A percentile compares a stretch with the other conserved stretches of the same genome.
Evolutionary conservation across 148 eudicot species (phyloP).

Genomic region (Vaccinium vitisidaea): DNA sequence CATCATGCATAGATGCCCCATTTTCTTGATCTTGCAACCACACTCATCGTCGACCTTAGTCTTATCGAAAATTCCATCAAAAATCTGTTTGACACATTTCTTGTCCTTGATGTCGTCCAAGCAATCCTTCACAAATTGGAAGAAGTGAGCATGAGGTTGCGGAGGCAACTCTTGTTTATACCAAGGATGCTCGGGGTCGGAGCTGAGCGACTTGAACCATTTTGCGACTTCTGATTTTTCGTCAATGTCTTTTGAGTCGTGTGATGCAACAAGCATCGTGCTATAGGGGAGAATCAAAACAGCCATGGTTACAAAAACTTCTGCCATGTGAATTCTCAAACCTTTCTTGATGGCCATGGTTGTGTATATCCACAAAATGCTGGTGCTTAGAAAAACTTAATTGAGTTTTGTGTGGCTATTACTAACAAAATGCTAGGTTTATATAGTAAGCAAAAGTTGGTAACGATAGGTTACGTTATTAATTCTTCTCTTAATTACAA

Average conservation of each 20-base stretch:
- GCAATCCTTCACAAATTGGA: background rate
- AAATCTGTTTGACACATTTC: background rate
- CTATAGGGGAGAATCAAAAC: background rate
- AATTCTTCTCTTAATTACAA: background rate
- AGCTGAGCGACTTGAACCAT: background rate
- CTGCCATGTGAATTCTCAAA: background rate
- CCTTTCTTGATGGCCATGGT: background rate
- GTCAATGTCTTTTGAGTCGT: background rate
- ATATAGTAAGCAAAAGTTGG: background rate
- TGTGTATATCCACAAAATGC: background rate
- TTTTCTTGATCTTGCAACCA: background rate
- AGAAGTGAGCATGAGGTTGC: background rate
- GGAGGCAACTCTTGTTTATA: background rate
- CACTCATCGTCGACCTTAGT: background rate
- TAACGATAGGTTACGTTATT: background rate
- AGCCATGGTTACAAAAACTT: background rate
- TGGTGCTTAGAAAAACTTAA: background rate
- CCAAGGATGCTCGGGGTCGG: background rate
- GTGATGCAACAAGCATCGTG: background rate
- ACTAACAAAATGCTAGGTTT: background rate
- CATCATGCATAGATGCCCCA: background rate
- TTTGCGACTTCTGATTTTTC: background rate
- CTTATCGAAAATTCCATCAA: background rate
- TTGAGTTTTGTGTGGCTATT: background rate
- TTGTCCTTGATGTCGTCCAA: background rate